A percentile compares a stretch with the other conserved stretches of the same genome.
These are phyloP conservation scores for Apiospora rasikravindrae DNA, from an alignment of 2,329 filamentous ascomycete species.

Conservation along the genomic window DNA sequence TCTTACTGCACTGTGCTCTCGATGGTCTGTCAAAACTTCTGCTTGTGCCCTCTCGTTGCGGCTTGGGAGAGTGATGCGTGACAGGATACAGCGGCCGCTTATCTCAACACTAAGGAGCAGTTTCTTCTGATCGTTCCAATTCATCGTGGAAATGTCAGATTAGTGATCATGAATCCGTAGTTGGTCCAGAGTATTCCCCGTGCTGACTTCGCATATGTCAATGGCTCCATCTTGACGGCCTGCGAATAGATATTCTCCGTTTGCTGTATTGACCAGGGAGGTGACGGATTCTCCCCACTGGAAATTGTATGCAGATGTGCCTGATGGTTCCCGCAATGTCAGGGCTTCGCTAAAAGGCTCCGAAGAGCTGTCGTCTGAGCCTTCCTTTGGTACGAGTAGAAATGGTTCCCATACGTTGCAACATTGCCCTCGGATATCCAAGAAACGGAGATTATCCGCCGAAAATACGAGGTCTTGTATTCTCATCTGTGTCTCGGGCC, in stretches of 20 bases:
- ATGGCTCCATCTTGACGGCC: not conserved
- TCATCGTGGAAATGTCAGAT: not conserved
- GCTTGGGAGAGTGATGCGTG: not conserved
- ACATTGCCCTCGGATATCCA: not conserved
- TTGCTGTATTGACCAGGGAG: not conserved
- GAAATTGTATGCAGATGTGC: not conserved
- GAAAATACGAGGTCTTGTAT: not conserved
- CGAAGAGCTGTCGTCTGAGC: constrained; percentile 3
- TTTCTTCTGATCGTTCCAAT: not conserved
- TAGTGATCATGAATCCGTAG: not conserved
- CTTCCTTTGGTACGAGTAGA: constrained; percentile 1
- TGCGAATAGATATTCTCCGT: not conserved
- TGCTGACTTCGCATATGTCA: not conserved
- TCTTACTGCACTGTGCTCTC: not conserved
- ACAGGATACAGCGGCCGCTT: not conserved
- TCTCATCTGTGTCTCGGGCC: not conserved
- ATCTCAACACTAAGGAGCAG: not conserved
- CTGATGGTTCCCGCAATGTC: not conserved
- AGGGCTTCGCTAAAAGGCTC: constrained; percentile 27
- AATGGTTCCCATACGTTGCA: constrained; percentile 9
- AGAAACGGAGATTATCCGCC: not conserved
- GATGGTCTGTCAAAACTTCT: not conserved
- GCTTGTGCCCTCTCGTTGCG: not conserved
- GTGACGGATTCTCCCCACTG: not conserved
- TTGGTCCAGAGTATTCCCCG: not conserved